Evolutionary conservation across 2,329 filamentous ascomycete species (phyloP), one percentile per base, ranked within the genome.

Genomic region (Penicillium oxalicum): DNA sequence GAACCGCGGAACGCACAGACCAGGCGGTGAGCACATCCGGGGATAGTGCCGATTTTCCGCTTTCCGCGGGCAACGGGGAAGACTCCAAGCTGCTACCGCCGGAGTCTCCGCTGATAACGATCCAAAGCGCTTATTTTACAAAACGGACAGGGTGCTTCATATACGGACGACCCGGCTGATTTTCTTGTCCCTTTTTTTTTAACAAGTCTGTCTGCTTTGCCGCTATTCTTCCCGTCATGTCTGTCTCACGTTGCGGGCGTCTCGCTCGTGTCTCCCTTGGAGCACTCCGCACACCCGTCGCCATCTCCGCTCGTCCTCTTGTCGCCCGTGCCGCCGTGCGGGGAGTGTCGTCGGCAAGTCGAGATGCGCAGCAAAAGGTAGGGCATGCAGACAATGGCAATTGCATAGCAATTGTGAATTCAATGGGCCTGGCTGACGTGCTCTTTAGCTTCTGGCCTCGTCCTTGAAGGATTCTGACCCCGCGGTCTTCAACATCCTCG

Each of bases 401-500:
- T 47, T 25, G 39, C 8, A 39, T 9, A 18, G 7, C 29, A 7
- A 32, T 26, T 37, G 35, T 9, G 24, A 32, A 32, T n/a, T 9
- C 25, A 11, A 41, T 39, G 49, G 25, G 35, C 35, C 29, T 49
- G 41, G 9, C 45, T 56, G 47, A 58, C 40, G 32, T 25, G 40
- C 25, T 38, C 39, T 48, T 32, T 55, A 96, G 90, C 75, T 96
- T 47, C 83, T 98, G 46, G 81, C 87, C 40, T 79, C 87, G 48
- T 78, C 86, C 65, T 80, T 98, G 45, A 79, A 90, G 66, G 80
- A 93, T 62, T 88, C 89, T 57, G 93, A 97, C 69, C 88, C 91
- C 39, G 77, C 83, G 43, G 86, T 97, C 57, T 95, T 84, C 68
- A 83, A 87, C 45, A 96, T 97, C 62, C 83, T 97, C 60, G 86